phyloP scores from a whole-genome alignment of 768 basidiomycete genomes.

The Suillus plorans region DNA sequence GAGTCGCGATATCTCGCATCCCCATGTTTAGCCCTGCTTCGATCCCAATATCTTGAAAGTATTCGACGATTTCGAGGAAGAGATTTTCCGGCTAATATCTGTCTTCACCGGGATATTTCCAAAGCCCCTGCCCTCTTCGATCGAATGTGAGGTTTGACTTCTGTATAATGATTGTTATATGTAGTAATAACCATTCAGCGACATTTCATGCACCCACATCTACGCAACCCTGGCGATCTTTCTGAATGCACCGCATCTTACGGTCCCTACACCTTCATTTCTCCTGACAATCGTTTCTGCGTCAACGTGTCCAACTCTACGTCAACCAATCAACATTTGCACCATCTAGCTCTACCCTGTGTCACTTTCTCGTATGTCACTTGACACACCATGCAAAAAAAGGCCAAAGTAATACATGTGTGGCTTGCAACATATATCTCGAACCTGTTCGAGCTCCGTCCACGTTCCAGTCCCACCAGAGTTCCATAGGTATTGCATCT shows the following conservation, averaged over 20 bases:
- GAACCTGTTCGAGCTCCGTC: background rate
- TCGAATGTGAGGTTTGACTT: background rate
- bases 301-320: constrained; percentile 24
- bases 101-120: background rate
- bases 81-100: constrained; percentile 1
- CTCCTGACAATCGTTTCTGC: constrained; percentile 18
- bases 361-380: background rate
- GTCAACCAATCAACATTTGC: constrained; percentile 23
- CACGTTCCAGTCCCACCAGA: background rate
- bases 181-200: background rate
- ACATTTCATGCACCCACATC: background rate
- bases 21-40: background rate
- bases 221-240: background rate
- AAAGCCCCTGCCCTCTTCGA: background rate
- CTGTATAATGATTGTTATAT: background rate
- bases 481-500: background rate
- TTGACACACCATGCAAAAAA: background rate
- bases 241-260: background rate
- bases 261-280: constrained; percentile 14
- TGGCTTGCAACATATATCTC: background rate
- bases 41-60: background rate
- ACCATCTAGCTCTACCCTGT: constrained; percentile 21
- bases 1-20: background rate
- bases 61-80: constrained; percentile 5
- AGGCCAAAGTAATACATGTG: background rate